These are phyloP conservation scores for Paecilomyces fulvus DNA, from an alignment of 2,329 filamentous ascomycete species.

Conservation along the genomic window DNA sequence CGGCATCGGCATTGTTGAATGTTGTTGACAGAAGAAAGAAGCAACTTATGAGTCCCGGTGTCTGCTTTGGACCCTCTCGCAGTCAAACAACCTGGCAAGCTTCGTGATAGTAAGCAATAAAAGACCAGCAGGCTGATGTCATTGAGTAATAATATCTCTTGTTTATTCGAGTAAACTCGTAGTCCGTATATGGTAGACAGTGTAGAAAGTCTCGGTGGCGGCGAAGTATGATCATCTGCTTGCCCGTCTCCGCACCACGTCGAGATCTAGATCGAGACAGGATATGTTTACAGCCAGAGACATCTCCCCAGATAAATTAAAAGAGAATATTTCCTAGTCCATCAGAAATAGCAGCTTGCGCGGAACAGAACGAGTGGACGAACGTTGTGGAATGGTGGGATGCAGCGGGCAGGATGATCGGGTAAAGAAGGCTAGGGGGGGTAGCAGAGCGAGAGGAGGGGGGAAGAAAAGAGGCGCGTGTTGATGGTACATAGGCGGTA, in stretches of 20 bases:
- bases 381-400: conserved; percentile 36
- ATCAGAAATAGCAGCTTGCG: conserved; percentile 29
- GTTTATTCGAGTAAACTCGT: not conserved
- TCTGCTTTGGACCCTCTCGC: not conserved
- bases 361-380: conserved; percentile 59
- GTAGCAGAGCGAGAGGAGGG: not conserved
- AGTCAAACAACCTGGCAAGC: not conserved
- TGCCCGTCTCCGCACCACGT: not conserved
- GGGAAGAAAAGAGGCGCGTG: not conserved
- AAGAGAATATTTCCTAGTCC: conserved; percentile 14
- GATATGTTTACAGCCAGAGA: not conserved
- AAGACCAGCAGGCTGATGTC: not conserved
- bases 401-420: conserved; percentile 23
- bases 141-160: not conserved
- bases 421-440: conserved; percentile 24
- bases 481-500: not conserved
- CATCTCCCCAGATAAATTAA: not conserved
- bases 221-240: not conserved
- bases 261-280: not conserved
- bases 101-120: not conserved
- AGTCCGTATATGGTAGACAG: not conserved
- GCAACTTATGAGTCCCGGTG: not conserved
- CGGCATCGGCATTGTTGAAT: not conserved
- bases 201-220: not conserved
- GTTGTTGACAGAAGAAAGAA: not conserved